Evolutionary conservation across 2,329 filamentous ascomycete species (phyloP).

Genomic region (Aphanocladium album): DNA sequence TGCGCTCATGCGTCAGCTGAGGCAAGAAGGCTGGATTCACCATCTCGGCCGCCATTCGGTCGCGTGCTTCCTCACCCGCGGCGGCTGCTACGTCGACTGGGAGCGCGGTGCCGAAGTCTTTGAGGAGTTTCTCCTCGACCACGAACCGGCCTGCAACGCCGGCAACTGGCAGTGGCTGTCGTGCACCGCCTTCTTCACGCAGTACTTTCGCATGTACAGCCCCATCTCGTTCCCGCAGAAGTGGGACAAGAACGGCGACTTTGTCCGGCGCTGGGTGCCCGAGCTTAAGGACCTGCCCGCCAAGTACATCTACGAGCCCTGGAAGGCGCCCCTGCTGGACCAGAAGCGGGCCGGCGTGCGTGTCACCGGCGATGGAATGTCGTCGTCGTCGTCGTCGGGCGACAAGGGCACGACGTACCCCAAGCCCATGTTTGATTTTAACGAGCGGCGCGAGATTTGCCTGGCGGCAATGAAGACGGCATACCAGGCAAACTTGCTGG

Average conservation of each 20-base stretch:
- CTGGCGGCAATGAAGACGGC: constrained; percentile 65
- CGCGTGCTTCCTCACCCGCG: constrained; percentile 74
- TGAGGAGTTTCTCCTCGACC: constrained; percentile 69
- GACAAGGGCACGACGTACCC: constrained; percentile 51
- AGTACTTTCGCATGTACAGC: constrained; percentile 66
- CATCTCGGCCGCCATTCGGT: constrained; percentile 74
- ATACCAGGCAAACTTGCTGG: constrained; percentile 60
- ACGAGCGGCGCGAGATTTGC: constrained; percentile 55
- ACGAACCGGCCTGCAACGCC: constrained; percentile 67
- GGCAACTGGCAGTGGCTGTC: constrained; percentile 77
- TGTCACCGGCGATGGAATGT: constrained; percentile 50
- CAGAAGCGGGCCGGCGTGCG: constrained; percentile 64
- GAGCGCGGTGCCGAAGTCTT: constrained; percentile 75
- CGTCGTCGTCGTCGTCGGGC: constrained; percentile 21
- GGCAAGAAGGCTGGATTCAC: constrained; percentile 71
- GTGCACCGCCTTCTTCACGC: constrained; percentile 69
- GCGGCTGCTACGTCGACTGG: constrained; percentile 75
- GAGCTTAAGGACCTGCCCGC: constrained; percentile 57
- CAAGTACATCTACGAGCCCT: constrained; percentile 76
- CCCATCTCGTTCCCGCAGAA: constrained; percentile 70
- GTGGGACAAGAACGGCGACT: constrained; percentile 64
- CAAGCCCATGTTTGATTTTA: constrained; percentile 74
- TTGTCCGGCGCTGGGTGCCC: constrained; percentile 62
- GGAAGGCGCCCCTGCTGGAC: constrained; percentile 64
- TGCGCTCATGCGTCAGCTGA: constrained; percentile 71